A percentile compares a stretch with the other conserved stretches of the same genome.
Conservation (phyloP, 768 basidiomycete genomes). For the Sporobolomyces phaffii region DNA sequence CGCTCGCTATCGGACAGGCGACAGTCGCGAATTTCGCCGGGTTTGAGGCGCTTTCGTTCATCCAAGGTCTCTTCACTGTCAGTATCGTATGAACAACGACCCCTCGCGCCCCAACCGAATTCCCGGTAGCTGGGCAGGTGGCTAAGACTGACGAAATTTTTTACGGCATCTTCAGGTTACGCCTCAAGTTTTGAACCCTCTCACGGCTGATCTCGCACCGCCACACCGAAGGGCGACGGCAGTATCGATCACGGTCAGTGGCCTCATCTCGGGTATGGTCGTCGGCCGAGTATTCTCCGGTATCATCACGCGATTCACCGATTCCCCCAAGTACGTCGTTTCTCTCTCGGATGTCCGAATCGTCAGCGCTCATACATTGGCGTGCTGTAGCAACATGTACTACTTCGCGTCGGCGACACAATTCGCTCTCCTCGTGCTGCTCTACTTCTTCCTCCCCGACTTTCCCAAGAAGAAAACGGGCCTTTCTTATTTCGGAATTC, state of each 20-base stretch:
- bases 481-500: slow-evolving; percentile 47
- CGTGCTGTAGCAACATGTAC: slow-evolving; percentile 23
- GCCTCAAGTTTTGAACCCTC: slow-evolving; percentile 54
- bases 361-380: too few relatives aligned
- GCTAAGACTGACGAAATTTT: too few relatives aligned
- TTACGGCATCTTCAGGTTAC: too few relatives aligned
- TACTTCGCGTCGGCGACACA: slow-evolving; percentile 17
- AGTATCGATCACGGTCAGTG: slow-evolving; percentile 56
- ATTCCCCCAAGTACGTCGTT: background rate
- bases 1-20: slow-evolving; percentile 56
- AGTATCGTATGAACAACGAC: background rate
- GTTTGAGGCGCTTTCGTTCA: slow-evolving; percentile 52
- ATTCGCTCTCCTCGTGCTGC: slow-evolving; percentile 41
- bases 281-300: slow-evolving; percentile 16
- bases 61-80: slow-evolving; percentile 43
- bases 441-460: slow-evolving; percentile 51
- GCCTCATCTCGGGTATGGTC: slow-evolving; percentile 32
- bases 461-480: slow-evolving; percentile 47
- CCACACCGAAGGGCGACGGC: slow-evolving; percentile 66
- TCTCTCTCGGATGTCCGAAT: background rate
- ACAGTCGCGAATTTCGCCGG: slow-evolving; percentile 58
- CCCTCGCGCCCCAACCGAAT: too few relatives aligned
- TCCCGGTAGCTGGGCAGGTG: too few relatives aligned
- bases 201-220: slow-evolving; percentile 75
- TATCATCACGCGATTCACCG: slow-evolving; percentile 12